phyloP scores from a whole-genome alignment of 495 filamentous ascomycete genomes.

The Chaetomium cochliodes region DNA sequence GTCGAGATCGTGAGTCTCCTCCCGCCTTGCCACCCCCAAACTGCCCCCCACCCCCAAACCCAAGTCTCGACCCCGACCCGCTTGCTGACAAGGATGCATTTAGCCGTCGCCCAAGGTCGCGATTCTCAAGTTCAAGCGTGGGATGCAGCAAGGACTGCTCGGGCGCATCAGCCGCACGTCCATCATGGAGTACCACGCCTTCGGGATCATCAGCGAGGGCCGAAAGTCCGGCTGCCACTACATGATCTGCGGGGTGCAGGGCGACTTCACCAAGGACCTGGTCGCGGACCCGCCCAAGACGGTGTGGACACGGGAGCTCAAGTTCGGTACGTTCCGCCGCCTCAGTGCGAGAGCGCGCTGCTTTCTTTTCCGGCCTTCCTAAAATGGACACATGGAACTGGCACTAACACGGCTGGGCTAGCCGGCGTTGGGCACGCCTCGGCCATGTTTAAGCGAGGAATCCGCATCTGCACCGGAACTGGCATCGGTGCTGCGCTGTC shows the following conservation, averaged over 20 bases:
- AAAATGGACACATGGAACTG: neutral
- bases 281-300: slow-evolving; percentile 44
- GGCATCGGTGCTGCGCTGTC: slow-evolving; percentile 48
- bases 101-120: slow-evolving; percentile 47
- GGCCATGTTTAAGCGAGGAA: slow-evolving; percentile 49
- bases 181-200: slow-evolving; percentile 51
- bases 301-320: slow-evolving; percentile 48
- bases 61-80: neutral
- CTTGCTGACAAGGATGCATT: slow-evolving; percentile 20
- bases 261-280: slow-evolving; percentile 44
- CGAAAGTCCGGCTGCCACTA: slow-evolving; percentile 42
- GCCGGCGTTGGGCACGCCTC: slow-evolving; percentile 48
- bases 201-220: slow-evolving; percentile 48
- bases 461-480: slow-evolving; percentile 46
- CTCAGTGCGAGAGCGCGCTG: too few species aligned
- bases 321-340: slow-evolving; percentile 40
- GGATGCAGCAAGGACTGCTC: slow-evolving; percentile 50
- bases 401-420: slow-evolving; percentile 29
- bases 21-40: neutral
- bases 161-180: slow-evolving; percentile 47
- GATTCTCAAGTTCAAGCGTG: slow-evolving; percentile 42
- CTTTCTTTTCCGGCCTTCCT: neutral
- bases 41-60: neutral
- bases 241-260: slow-evolving; percentile 50
- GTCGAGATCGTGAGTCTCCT: slow-evolving; percentile 41